Conservation (phyloP, 352 stramenopile species). For the Globisporangium canariense region DNA sequence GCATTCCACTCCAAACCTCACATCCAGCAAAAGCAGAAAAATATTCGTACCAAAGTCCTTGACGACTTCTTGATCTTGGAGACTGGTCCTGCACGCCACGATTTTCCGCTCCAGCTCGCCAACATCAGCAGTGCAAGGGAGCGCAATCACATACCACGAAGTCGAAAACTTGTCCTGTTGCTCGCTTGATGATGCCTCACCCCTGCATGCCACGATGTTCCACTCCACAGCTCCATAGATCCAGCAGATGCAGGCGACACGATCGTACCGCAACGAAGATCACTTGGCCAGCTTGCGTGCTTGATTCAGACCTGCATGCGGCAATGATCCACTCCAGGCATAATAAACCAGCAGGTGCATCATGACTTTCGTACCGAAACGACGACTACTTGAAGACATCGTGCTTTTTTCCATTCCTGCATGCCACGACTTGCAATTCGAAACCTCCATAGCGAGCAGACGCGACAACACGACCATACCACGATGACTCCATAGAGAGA, state of each 20-base stretch:
- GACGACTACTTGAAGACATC: too few species aligned
- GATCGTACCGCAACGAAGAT: neutral
- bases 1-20: neutral
- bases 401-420: too few species aligned
- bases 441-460: neutral
- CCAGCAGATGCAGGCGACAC: neutral
- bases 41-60: neutral
- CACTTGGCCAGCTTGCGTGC: too few species aligned
- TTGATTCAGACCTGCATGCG: too few species aligned
- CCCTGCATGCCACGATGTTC: slow-evolving; percentile 1
- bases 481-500: neutral
- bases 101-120: neutral
- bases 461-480: neutral
- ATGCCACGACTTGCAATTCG: neutral
- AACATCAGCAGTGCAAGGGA: too few species aligned
- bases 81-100: neutral
- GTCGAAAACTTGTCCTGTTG: neutral
- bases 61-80: neutral
- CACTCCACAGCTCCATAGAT: neutral
- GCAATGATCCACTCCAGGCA: too few species aligned
- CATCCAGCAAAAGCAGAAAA: neutral
- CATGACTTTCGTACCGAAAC: too few species aligned
- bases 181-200: neutral
- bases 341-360: too few species aligned
- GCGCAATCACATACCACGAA: too few species aligned